Base-by-base conservation (phyloP, 2,329 filamentous ascomycete genomes). In the Torrubiella hemipterigena region DNA sequence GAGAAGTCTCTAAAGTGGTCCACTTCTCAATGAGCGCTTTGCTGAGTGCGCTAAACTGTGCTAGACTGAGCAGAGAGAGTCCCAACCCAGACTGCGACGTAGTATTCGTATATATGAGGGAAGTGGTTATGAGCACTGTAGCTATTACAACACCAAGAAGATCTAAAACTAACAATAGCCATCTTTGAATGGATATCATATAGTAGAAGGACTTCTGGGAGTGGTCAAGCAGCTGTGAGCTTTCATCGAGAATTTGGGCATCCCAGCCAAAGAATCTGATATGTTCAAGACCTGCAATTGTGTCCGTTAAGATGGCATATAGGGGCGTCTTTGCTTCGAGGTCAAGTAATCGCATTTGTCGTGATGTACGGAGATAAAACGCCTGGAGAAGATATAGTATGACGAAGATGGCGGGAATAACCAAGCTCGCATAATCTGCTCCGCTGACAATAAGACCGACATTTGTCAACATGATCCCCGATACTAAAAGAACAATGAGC, bases 171-270 rank as follows among this genome's bases (percentile, higher is more conserved):
- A 71, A 45, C 0, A 50, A 59, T 0, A 70, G 47, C 69, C 69
- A 75, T 23, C 66, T 55, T 42, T 75, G 69, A 12, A 70, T 58
- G 18, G 60, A 61, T 31, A 58, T 65, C 6, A 74, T 50, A 3
- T 71, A 54, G 41, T 75, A 75, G 30, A 63, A 67, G 2, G 70
- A 68, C 18, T 56, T 49, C 38, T 74, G 69, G 0, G 67, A 68
- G 9, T 50, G 45, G 36, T 74, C 62, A 2, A 75, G 48, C 0
- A 67, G 51, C 4, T 42, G 37, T n/a, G 61, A 46, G 32, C 65
- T 68, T 36, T 57, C 57, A 17, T 56, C 40, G 18, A 56, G 48
- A 33, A 61, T 56, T 6, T 49, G 43, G 2, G 49, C 42, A 22
- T 63, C 52, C 70, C 69, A 75, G 3, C 61, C 59, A 35, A 71